phyloP scores from a whole-genome alignment of 2,329 filamentous ascomycete species.

The Emericellopsis atlantica region DNA sequence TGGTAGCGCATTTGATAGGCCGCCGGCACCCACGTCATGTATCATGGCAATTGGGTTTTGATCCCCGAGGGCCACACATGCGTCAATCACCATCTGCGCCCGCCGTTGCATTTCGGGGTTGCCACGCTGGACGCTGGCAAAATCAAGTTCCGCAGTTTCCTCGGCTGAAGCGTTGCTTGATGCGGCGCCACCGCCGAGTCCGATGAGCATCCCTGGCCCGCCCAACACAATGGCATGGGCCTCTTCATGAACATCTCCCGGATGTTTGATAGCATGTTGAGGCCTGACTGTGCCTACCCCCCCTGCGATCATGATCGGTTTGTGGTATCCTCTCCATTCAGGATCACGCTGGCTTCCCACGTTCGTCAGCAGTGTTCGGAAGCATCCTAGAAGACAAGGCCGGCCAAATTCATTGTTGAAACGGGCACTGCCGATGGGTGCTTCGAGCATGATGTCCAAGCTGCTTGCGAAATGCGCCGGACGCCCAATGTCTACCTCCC shows the following conservation, averaged over 20 bases:
- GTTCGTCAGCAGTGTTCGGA: slow-evolving; percentile 69
- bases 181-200: slow-evolving; percentile 86
- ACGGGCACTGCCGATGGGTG: slow-evolving; percentile 83
- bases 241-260: slow-evolving; percentile 68
- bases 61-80: slow-evolving; percentile 72
- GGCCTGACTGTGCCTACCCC: slow-evolving; percentile 88
- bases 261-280: slow-evolving; percentile 78
- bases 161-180: slow-evolving; percentile 84
- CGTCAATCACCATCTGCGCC: slow-evolving; percentile 96
- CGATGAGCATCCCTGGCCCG: slow-evolving; percentile 95
- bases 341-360: slow-evolving; percentile 33
- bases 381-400: slow-evolving; percentile 78
- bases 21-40: slow-evolving; percentile 92
- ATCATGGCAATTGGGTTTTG: slow-evolving; percentile 92
- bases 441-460: slow-evolving; percentile 95
- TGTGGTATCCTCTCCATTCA: slow-evolving; percentile 86
- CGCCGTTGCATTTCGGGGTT: slow-evolving; percentile 94
- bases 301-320: slow-evolving; percentile 97
- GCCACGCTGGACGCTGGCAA: slow-evolving; percentile 91
- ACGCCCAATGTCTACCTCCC: slow-evolving; percentile 85
- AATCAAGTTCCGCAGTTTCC: slow-evolving; percentile 84
- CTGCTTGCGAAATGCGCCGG: slow-evolving; percentile 87
- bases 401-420: slow-evolving; percentile 98
- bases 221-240: slow-evolving; percentile 87
- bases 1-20: slow-evolving; percentile 61